Evolutionary conservation across 257 asterid genomes (phyloP).

Genomic region (Leonotis leonurus): DNA sequence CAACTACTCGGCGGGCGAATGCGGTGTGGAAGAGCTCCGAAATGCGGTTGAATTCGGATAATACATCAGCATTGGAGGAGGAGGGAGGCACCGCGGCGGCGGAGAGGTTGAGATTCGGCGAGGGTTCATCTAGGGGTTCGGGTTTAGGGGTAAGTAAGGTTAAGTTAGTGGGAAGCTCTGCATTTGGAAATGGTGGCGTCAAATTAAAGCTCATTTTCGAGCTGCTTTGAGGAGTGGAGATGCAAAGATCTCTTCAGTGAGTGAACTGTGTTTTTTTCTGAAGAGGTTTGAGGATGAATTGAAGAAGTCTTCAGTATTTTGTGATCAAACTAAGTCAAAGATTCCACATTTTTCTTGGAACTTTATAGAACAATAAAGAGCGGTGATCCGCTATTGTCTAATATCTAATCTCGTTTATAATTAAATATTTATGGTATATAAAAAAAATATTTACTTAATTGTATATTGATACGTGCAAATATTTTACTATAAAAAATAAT

Average conservation of each 20-base stretch:
- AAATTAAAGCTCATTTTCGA: constrained; percentile 21
- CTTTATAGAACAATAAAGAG: no score
- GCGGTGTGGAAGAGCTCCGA: constrained; percentile 43
- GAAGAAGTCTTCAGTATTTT: no score
- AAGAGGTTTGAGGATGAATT: neutral
- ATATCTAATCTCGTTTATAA: no score
- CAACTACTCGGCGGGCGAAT: constrained; percentile 20
- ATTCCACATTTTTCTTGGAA: no score
- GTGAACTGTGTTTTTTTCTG: neutral
- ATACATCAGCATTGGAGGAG: constrained; percentile 24
- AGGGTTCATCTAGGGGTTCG: constrained; percentile 44
- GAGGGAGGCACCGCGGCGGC: constrained; percentile 6
- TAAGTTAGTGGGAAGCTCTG: constrained; percentile 18
- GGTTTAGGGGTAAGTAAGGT: constrained; percentile 29
- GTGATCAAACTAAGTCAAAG: no score
- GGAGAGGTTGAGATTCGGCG: neutral
- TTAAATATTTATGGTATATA: no score
- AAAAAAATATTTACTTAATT: no score
- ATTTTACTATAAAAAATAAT: no score
- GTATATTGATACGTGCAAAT: no score
- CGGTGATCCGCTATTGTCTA: no score
- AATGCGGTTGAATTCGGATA: constrained; percentile 46
- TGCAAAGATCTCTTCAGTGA: neutral
- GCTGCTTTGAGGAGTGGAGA: neutral
- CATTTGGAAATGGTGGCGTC: constrained; percentile 26